These are phyloP conservation scores for Terana coerulea DNA, from an alignment of 768 basidiomycete species.

Conservation along the genomic window DNA sequence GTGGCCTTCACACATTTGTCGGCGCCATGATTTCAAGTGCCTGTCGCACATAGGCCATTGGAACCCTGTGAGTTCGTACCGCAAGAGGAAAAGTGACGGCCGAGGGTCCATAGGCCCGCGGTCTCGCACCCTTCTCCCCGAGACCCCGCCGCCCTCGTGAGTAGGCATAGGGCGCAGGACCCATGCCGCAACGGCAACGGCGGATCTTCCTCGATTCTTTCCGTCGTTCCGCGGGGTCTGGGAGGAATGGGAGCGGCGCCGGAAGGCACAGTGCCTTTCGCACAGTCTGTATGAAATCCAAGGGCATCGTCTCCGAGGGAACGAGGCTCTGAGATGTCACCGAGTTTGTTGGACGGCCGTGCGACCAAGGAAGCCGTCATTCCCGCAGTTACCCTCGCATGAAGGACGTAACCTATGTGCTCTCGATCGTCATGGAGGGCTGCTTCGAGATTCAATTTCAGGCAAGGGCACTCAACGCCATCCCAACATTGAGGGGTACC, in stretches of 20 bases:
- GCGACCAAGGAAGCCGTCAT: neutral
- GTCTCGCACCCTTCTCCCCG: neutral
- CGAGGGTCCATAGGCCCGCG: neutral
- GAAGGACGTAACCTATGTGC: no score
- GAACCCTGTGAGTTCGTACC: neutral
- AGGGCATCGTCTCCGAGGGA: neutral
- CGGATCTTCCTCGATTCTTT: neutral
- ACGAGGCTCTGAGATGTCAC: neutral
- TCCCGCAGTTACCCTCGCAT: no score
- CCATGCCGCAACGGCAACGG: neutral
- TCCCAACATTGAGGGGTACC: neutral
- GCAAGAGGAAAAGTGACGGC: neutral
- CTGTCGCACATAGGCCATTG: neutral
- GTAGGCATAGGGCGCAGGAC: neutral
- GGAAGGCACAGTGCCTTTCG: neutral
- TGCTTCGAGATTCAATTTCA: neutral
- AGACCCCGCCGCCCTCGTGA: neutral
- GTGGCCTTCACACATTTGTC: neutral
- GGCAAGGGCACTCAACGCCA: neutral
- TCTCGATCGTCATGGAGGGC: neutral
- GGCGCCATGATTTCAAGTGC: neutral
- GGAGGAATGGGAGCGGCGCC: neutral
- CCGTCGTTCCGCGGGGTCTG: neutral
- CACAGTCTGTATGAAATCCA: neutral
- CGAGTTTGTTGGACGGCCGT: neutral